These are phyloP conservation scores for Candida gigantensis DNA, from an alignment of 1,139 yeast genomes.

Conservation along the genomic window DNA sequence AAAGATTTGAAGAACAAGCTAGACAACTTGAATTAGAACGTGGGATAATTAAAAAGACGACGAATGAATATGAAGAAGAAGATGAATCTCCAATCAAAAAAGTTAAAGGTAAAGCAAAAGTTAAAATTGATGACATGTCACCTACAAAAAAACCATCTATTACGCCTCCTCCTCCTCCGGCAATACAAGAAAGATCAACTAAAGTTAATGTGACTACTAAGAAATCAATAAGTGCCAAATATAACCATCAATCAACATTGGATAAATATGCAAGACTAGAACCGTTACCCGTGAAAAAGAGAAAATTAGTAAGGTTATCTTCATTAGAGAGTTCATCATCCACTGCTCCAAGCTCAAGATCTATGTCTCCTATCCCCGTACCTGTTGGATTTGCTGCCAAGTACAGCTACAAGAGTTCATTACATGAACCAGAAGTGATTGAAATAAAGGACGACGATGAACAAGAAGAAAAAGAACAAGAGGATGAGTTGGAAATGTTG, in stretches of 20 bases:
- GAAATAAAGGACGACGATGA: slow-evolving; percentile 5
- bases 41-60: neutral
- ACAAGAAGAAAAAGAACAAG: slow-evolving; percentile 17
- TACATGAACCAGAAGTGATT: neutral
- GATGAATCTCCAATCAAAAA: slow-evolving; percentile 36
- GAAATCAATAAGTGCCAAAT: slow-evolving; percentile 55
- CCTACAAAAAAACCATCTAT: slow-evolving; percentile 22
- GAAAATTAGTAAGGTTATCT: slow-evolving; percentile 41
- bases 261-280: slow-evolving; percentile 22
- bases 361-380: slow-evolving; percentile 15
- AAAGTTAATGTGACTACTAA: slow-evolving; percentile 61
- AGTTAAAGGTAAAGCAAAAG: slow-evolving; percentile 33
- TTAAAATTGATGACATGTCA: slow-evolving; percentile 21
- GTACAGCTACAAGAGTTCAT: slow-evolving; percentile 16
- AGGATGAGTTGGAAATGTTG: slow-evolving; percentile 41
- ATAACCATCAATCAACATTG: slow-evolving; percentile 31
- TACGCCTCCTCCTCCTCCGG: no score
- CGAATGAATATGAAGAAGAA: slow-evolving; percentile 21
- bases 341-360: slow-evolving; percentile 14
- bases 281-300: slow-evolving; percentile 24
- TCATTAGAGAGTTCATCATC: slow-evolving; percentile 17
- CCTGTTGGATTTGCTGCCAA: slow-evolving; percentile 14
- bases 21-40: slow-evolving; percentile 14
- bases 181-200: slow-evolving; percentile 37
- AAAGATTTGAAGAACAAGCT: slow-evolving; percentile 18